Base-by-base conservation (phyloP, 345 rosid species). In the Citrus australasica region DNA sequence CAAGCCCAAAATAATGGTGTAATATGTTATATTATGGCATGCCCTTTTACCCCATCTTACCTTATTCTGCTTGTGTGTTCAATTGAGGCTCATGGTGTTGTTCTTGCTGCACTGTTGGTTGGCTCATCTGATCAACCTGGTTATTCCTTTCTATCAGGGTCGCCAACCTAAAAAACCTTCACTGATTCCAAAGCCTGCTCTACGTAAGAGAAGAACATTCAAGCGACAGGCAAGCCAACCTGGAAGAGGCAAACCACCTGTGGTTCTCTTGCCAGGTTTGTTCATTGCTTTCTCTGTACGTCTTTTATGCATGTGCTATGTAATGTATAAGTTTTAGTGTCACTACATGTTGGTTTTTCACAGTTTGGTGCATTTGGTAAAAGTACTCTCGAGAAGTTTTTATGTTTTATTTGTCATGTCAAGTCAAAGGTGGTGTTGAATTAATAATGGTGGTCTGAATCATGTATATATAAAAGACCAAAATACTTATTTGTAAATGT, bases 161-260 rank as follows among this genome's bases (percentile, higher is more conserved):
- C 84, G 86, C 67, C 91, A 86, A 77, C 87, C 74, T 38, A 92
- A 89, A 85, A 94, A 89, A 83, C 81, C 92, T 81, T 79, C 92
- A 5, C 55, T 86, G 7, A 76, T 88, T 83, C 87, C 89, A 27
- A 93, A 87, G 82, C 87, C 94, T 68, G 84, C 77, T 75, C 74
- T 90, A 56, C 98, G 98, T 6, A 93, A 93, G 84, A 88, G 85
- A 85, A 89, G 98, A 81, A 89, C 98, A 19, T 86, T 90, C 82
- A 96, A 90, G 79, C 89, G 97, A 71, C 97, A 90, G 75, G 83
- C 83, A 55, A 88, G 92, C 79, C 90, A 85, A 71, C 81, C 70
- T 74, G 97, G 97, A 78, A 91, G 97, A 80, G 90, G 90, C 88
- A 96, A 90, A 83, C 92, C 86, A 75, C 87, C 82, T 16, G 77